Conservation (phyloP, 352 stramenopile genomes). For the Lagenidium sp. region DNA sequence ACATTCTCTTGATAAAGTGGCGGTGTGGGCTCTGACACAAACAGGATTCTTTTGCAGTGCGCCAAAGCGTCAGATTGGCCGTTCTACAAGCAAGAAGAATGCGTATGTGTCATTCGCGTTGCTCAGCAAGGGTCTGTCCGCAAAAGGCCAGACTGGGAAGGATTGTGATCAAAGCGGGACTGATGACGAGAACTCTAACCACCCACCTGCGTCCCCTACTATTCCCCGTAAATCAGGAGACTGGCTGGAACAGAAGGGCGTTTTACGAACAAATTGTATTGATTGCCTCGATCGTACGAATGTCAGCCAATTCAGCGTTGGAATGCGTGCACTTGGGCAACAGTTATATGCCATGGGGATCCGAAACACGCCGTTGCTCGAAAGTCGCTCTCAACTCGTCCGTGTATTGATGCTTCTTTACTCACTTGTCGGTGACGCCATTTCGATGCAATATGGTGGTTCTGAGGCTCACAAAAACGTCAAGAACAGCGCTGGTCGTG, state of each 20-base stretch:
- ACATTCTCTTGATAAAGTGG: constrained; percentile 91
- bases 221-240: constrained; percentile 77
- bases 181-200: background rate
- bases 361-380: constrained; percentile 73
- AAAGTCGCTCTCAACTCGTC: constrained; percentile 90
- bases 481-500: constrained; percentile 72
- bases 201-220: constrained; percentile 37
- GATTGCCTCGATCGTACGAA: constrained; percentile 89
- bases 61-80: constrained; percentile 64
- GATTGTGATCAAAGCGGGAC: too few relatives aligned
- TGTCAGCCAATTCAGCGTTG: constrained; percentile 81
- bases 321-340: constrained; percentile 89
- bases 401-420: constrained; percentile 98
- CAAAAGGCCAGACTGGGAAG: constrained; percentile 1
- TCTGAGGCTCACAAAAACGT: constrained; percentile 99
- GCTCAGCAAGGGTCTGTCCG: too few relatives aligned
- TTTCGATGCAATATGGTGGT: constrained; percentile 99
- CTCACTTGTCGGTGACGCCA: constrained; percentile 96
- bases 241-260: constrained; percentile 94
- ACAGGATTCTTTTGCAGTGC: constrained; percentile 97
- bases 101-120: constrained; percentile 34
- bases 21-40: constrained; percentile 94
- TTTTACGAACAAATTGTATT: constrained; percentile 99
- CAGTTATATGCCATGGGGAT: constrained; percentile 98
- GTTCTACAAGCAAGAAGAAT: constrained; percentile 49